Base-by-base conservation (phyloP, 228 moss, liverwort and hornwort genomes). In the Sphagnum fallax region DNA sequence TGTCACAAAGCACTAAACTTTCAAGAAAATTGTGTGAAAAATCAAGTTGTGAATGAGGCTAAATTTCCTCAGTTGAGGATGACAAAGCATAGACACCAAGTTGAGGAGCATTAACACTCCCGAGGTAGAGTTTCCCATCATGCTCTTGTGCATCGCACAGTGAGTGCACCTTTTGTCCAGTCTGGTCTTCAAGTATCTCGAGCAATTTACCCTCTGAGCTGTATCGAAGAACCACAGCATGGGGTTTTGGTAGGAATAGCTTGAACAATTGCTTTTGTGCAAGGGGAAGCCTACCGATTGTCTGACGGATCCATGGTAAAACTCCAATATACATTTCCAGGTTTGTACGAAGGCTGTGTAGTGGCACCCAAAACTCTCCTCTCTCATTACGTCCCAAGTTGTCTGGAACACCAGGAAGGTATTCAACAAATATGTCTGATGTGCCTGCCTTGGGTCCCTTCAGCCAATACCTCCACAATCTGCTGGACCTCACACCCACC, bases 361-460 rank as follows among this genome's bases (percentile, higher is more conserved):
- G 75, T 9, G 89, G 92, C 16, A 95, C 95, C 95, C 95, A 95
- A 71, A 95, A 92, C 47, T 95, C 89, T 48, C 92, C 90, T 5
- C 85, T 79, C 58, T 71, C 76, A 69, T 88, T 95, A 15, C 89
- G 78, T 63, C 95, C 83, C 52, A 92, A 82, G 63, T 95, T 95
- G 82, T 92, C 92, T 8, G 92, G 92, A 50, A 88, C 71, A 47
- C 95, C 95, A 72, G 92, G 76, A 53, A 95, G 77, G 73, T 78
- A 32, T 75, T 88, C 90, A 48, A 75, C 75, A 76, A 89, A 95
- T 52, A 76, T 72, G 60, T 95, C 95, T 72, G 77, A 69, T 10
- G 83, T 83, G 65, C 85, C 78, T 58, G 84, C 81, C 55, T 90
- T 91, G 52, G 91, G 77, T 62, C 94, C 94, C 72, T 94, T 90